phyloP scores from a whole-genome alignment of 2,329 filamentous ascomycete species.

The Colletotrichum endophyticum region DNA sequence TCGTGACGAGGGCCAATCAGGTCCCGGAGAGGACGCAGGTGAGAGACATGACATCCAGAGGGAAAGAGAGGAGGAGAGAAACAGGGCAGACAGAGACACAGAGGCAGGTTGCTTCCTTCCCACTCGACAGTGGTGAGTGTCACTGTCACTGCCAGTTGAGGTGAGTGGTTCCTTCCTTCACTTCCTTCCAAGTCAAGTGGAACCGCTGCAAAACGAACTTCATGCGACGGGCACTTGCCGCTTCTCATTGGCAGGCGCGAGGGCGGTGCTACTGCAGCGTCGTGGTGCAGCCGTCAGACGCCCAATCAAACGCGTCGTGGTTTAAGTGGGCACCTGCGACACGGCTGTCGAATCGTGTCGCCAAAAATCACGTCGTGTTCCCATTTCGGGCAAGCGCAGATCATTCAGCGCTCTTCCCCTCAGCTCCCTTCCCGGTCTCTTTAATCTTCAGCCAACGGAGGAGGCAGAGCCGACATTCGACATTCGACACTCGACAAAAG shows the following conservation, averaged over 20 bases:
- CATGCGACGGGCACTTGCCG: neutral
- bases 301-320: conserved; percentile 12
- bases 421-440: neutral
- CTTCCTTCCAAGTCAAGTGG: neutral
- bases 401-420: neutral
- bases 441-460: neutral
- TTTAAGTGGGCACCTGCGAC: neutral
- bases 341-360: neutral
- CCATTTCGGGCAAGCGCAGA: neutral
- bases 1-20: neutral
- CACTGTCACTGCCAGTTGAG: neutral
- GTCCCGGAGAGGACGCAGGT: neutral
- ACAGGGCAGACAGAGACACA: neutral
- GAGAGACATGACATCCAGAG: neutral
- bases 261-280: conserved; percentile 9
- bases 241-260: neutral
- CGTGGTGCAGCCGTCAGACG: neutral
- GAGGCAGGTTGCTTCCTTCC: neutral
- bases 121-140: neutral
- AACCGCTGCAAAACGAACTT: neutral
- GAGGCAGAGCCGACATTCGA: neutral
- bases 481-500: neutral
- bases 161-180: neutral
- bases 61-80: neutral
- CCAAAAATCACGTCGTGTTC: neutral